Evolutionary conservation across 1,139 yeast species (phyloP), one percentile per base, ranked within the genome.

Genomic region (Kodamaea suecica): DNA sequence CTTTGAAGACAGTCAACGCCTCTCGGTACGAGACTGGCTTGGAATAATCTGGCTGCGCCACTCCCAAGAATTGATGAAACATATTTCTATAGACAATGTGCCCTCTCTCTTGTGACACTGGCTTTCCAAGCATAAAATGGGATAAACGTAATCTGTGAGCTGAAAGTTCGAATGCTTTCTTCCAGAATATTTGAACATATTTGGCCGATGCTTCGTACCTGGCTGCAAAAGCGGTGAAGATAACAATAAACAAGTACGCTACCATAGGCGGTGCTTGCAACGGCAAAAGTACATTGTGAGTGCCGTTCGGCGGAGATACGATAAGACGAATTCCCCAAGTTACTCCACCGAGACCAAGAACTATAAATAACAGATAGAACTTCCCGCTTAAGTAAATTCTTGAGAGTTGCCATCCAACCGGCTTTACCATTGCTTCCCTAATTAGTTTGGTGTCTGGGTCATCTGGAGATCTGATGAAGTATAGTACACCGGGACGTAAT

Each of bases 391-490:
- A 61, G 5, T 72, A 71, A 29, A 92, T 83, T 43, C 95, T 71
- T 23, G 84, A 78, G 24, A 90, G 49, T 55, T 92, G 97, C 30
- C 83, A 64, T 10, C 62, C 45, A 48, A 90, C 70, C 1, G 95
- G 86, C 44, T 84, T 79, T 36, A 84, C 82, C 41, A 92, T 62
- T 1, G 95, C 94, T 53, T 90, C 96, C 46, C 87, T 92, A 30
- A 92, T 74, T n/a, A 94, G 76, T 43, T 92, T 78, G 29, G 88
- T 81, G 48, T 87, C 84, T 20, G 95, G 96, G 53, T 92, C 97
- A 48, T 90, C 96, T 2, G 97, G 96, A 21, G 95, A 88, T 44
- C 96, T 73, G 38, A 94, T 85, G 61, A 94, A 92, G 58, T 79
- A 92, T 29, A 92, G 65, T 3, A 87, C 95, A 5, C 98, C 99